Conservation (phyloP, 2,329 filamentous ascomycete genomes). For the Sclerotinia borealis region DNA sequence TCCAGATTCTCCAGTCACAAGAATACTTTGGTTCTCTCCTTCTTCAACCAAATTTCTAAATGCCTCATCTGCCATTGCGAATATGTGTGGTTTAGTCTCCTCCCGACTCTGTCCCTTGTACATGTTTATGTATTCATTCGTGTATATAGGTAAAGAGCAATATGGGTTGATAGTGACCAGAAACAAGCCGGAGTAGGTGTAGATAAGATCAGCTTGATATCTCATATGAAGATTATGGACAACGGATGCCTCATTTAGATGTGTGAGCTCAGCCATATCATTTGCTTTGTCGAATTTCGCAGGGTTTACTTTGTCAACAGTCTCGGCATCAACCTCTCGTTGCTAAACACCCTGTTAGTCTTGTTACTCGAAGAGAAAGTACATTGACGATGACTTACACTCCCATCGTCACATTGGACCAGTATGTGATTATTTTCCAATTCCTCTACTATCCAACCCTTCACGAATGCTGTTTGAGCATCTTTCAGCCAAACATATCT, state of each 20-base stretch:
- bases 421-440: conserved; percentile 61
- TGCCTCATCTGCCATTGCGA: conserved; percentile 93
- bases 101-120: conserved; percentile 88
- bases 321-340: conserved; percentile 78
- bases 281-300: conserved; percentile 99
- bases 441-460: conserved; percentile 87
- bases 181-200: conserved; percentile 96
- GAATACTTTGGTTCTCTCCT: conserved; percentile 91
- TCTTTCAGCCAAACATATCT: conserved; percentile 97
- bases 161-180: conserved; percentile 97
- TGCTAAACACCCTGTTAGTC: conserved; percentile 49
- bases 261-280: conserved; percentile 98
- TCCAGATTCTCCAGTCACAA: conserved; percentile 96
- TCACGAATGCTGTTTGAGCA: conserved; percentile 78
- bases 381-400: conserved; percentile 46
- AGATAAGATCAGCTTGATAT: conserved; percentile 94
- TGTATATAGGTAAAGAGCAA: conserved; percentile 89
- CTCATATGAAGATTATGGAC: conserved; percentile 94
- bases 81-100: conserved; percentile 95
- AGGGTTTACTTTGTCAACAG: conserved; percentile 97
- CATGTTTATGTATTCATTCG: conserved; percentile 95
- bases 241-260: conserved; percentile 95
- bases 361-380: background rate
- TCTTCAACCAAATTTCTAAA: conserved; percentile 95
- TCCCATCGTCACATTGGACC: conserved; percentile 91